These are phyloP conservation scores for Hippophae gyantsensis DNA, from an alignment of 306 rosid genomes.

Conservation along the genomic window DNA sequence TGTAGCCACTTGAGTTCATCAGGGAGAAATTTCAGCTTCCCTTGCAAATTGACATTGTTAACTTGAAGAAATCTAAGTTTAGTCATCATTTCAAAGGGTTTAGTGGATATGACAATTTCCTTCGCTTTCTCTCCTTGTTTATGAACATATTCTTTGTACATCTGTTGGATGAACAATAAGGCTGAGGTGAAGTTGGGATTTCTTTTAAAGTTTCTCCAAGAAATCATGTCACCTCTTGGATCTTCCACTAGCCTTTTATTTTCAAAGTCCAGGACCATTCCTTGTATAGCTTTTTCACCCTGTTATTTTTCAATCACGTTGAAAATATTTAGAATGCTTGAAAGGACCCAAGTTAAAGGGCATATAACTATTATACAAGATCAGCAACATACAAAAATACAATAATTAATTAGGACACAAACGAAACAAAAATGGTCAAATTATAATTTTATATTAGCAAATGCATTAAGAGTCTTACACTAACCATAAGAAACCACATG, in stretches of 20 bases:
- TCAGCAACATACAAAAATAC: too few relatives aligned
- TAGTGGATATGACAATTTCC: constrained; percentile 19
- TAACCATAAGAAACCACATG: too few relatives aligned
- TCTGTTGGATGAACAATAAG: constrained; percentile 20
- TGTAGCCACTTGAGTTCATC: constrained; percentile 46
- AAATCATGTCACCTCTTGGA: constrained; percentile 8
- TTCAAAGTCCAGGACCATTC: constrained; percentile 37
- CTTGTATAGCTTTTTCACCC: constrained; percentile 35
- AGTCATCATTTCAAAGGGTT: constrained; percentile 32
- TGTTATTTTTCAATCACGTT: constrained; percentile 3
- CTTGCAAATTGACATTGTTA: constrained; percentile 37
- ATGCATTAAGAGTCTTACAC: too few relatives aligned
- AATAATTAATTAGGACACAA: too few relatives aligned
- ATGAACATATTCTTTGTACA: constrained; percentile 15
- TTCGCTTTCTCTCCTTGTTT: constrained; percentile 15
- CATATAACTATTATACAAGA: too few relatives aligned
- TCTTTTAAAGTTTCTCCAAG: constrained; percentile 16
- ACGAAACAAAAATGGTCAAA: background rate
- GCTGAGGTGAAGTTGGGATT: constrained; percentile 20
- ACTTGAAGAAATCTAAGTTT: constrained; percentile 43
- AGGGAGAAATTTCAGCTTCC: constrained; percentile 31
- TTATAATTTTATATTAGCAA: too few relatives aligned
- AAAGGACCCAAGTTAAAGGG: background rate
- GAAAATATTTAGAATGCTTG: background rate
- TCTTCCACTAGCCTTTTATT: background rate